These are phyloP conservation scores for Yamagishiella unicocca DNA, from an alignment of 139 green algal genomes.

Conservation along the genomic window DNA sequence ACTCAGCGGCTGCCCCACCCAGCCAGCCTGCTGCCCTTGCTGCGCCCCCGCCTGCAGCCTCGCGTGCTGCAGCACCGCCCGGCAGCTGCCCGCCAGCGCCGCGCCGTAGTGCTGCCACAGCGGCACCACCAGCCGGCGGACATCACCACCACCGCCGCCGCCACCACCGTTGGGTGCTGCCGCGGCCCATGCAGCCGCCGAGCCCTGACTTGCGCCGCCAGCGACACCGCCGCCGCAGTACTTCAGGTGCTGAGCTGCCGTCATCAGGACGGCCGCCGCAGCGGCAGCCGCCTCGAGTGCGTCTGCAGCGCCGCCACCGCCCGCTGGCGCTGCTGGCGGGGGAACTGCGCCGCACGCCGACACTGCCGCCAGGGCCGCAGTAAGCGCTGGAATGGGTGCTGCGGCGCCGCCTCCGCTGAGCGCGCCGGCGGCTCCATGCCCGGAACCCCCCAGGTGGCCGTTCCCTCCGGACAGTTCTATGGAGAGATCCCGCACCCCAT, in stretches of 20 bases:
- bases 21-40: background rate
- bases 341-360: conserved; percentile 7
- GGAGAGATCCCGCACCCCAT: too few relatives aligned
- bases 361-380: conserved; percentile 5
- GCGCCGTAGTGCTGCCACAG: conserved; percentile 27
- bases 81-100: background rate
- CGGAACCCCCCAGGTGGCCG: too few relatives aligned
- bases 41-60: background rate
- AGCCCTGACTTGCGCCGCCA: background rate
- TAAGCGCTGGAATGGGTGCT: background rate
- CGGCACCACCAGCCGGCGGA: background rate
- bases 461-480: too few relatives aligned
- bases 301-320: background rate
- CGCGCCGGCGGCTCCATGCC: too few relatives aligned
- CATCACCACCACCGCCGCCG: background rate
- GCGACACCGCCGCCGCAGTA: background rate
- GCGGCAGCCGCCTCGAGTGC: background rate
- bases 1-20: background rate
- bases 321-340: background rate
- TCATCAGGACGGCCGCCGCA: background rate
- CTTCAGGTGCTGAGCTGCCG: background rate
- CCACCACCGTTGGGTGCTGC: background rate
- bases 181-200: too few relatives aligned
- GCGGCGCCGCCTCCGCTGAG: background rate
- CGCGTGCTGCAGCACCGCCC: background rate